Evolutionary conservation across 768 basidiomycete species (phyloP), one percentile per base, ranked within the genome.

Genomic region (Amanita polypyramis): DNA sequence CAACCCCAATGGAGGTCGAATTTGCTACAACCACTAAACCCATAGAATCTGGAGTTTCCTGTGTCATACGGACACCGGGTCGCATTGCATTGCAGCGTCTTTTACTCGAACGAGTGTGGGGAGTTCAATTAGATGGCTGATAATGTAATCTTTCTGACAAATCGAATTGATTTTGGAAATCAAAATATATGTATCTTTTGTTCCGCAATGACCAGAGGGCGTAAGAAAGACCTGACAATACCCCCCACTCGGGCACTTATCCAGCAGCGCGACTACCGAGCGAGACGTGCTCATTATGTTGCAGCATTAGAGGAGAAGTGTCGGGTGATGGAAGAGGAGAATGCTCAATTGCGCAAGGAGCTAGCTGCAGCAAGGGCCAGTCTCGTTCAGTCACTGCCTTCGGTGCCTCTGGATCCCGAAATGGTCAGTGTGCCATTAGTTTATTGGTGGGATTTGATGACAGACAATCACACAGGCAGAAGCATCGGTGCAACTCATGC

Each of bases 41-140:
- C 33, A 47, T 43, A 34, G 58, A 52, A 11, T 54, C 52, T 47
- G 73, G 73, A 1, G 62, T 82, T 20, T 56, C 65, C 34, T 77
- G 73, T 52, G 56, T 87, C 15, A 66, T 65, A n/a, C 51, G 65
- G 34, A 88, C 85, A 9, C 86, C 86, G n/a, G 86, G 86, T 3
- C 67, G 75, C 5, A 63, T 65, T 21, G 59, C 49, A 0, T 65
- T 88, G 36, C 54, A 84, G 11, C 56, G 61, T 12, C 49, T 78
- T 5, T 53, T 87, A 51, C 53, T 74, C 10, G 52, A 69, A 45
- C 72, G 84, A 47, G 68, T 87, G 14, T 87, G 82, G 82, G 74
- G 66, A 9, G 54, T 60, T 17, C 4, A 11, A 4, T 19, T 32
- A 27, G 8, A 37, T 36, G 29, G 15, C 27, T 17, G 14, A 20